phyloP scores from a whole-genome alignment of 1,284 basidiomycete genomes.

The Melanopsichium pennsylvanicum region DNA sequence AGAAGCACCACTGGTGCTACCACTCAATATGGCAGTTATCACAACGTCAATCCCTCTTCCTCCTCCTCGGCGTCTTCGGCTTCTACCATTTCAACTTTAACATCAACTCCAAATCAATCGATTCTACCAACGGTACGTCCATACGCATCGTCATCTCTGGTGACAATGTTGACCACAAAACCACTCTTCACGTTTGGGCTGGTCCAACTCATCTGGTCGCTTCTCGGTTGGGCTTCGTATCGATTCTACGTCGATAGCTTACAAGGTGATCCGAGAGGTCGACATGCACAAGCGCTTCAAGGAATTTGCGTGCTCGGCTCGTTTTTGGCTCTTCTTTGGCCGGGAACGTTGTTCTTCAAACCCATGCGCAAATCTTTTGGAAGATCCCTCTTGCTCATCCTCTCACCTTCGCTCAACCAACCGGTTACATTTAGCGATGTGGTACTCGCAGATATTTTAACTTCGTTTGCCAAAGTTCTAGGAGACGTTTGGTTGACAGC shows the following conservation, averaged over 20 bases:
- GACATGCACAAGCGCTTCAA: conserved; percentile 59
- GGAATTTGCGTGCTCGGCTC: conserved; percentile 48
- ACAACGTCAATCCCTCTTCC: conserved; percentile 10
- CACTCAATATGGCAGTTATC: conserved; percentile 28
- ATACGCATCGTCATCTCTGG: not conserved
- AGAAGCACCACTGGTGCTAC: conserved; percentile 12
- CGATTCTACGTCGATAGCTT: conserved; percentile 50
- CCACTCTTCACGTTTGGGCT: conserved; percentile 40
- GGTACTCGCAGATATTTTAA: conserved; percentile 92
- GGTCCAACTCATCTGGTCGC: conserved; percentile 39
- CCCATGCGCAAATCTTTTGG: conserved; percentile 42
- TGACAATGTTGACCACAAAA: not conserved
- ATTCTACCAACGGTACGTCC: conserved; percentile 9
- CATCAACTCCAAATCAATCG: too few species aligned
- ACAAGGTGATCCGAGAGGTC: conserved; percentile 43
- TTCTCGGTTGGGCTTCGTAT: conserved; percentile 57
- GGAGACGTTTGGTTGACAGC: conserved; percentile 91
- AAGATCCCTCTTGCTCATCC: conserved; percentile 72
- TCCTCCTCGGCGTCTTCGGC: conserved; percentile 1
- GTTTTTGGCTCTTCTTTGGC: conserved; percentile 40
- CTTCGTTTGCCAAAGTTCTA: conserved; percentile 94
- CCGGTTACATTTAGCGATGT: conserved; percentile 88
- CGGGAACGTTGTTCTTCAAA: conserved; percentile 51
- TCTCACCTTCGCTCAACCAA: conserved; percentile 73
- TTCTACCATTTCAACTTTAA: too few species aligned